Conservation (phyloP, 257 asterid species). For the Fraxinus quadrangulata region DNA sequence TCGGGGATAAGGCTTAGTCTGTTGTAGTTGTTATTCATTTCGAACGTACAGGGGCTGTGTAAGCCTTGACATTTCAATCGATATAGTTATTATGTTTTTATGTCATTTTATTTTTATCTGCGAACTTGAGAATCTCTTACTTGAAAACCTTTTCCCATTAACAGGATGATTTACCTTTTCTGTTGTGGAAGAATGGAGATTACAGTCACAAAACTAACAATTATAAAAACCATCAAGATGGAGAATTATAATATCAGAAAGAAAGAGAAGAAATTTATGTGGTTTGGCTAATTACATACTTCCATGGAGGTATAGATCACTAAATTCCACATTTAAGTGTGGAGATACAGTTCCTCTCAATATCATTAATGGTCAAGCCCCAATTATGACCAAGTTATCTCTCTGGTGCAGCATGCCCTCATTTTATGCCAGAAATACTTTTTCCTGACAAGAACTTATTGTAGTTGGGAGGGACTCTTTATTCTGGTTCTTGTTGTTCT, state of each 20-base stretch:
- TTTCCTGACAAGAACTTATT: not conserved
- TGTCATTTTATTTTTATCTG: too few relatives aligned
- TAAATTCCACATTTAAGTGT: not conserved
- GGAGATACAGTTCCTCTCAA: not conserved
- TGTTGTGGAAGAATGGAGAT: not conserved
- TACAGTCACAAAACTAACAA: not conserved
- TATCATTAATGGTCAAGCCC: not conserved
- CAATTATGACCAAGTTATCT: not conserved
- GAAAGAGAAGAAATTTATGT: too few relatives aligned
- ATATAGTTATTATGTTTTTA: too few relatives aligned
- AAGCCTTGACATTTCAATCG: not conserved
- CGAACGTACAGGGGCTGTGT: not conserved
- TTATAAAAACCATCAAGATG: not conserved
- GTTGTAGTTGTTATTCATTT: too few relatives aligned
- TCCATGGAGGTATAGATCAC: not conserved
- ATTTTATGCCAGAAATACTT: not conserved
- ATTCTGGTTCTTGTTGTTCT: not conserved
- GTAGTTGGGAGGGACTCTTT: not conserved
- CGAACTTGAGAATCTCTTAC: not conserved
- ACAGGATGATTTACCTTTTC: not conserved
- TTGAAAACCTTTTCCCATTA: not conserved
- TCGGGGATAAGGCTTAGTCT: too few relatives aligned
- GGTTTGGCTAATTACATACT: too few relatives aligned
- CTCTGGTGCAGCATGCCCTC: not conserved
- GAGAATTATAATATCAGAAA: not conserved